phyloP scores from a whole-genome alignment of 192 early-diverging fungal species.

The Geranomyces michiganensis region DNA sequence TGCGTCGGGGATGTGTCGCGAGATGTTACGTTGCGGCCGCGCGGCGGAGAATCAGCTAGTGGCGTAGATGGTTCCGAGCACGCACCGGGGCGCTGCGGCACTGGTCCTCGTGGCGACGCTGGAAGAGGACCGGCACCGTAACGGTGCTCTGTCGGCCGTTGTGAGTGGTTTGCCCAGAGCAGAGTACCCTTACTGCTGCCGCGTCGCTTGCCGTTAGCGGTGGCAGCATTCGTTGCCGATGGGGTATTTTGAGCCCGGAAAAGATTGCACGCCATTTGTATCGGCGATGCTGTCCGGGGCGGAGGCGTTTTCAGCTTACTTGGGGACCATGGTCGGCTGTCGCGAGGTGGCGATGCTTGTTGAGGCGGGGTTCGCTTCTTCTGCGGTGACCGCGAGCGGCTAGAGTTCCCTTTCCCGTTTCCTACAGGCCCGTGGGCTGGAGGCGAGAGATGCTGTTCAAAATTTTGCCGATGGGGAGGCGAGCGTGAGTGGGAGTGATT shows the following conservation, averaged over 20 bases:
- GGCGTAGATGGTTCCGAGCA: constrained; percentile 12
- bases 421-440: too few species aligned
- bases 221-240: neutral
- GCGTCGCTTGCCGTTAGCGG: constrained; percentile 14
- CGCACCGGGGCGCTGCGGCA: neutral
- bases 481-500: too few species aligned
- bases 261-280: neutral
- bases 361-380: neutral
- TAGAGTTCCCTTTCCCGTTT: too few species aligned
- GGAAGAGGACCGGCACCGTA: neutral
- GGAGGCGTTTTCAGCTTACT: too few species aligned
- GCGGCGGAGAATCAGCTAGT: neutral
- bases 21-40: neutral
- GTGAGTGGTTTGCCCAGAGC: constrained; percentile 31
- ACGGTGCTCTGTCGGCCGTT: constrained; percentile 6
- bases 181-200: constrained; percentile 32
- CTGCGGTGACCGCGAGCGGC: neutral
- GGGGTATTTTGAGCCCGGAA: neutral
- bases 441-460: too few species aligned
- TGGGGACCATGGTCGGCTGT: neutral
- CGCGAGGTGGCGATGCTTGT: neutral
- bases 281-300: neutral
- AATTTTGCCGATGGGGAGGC: too few species aligned
- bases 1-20: constrained; percentile 7
- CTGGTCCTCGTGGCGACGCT: neutral